A percentile compares a stretch with the other conserved stretches of the same genome.
phyloP scores from a whole-genome alignment of 2,329 filamentous ascomycete species.

The Fusarium sp. region DNA sequence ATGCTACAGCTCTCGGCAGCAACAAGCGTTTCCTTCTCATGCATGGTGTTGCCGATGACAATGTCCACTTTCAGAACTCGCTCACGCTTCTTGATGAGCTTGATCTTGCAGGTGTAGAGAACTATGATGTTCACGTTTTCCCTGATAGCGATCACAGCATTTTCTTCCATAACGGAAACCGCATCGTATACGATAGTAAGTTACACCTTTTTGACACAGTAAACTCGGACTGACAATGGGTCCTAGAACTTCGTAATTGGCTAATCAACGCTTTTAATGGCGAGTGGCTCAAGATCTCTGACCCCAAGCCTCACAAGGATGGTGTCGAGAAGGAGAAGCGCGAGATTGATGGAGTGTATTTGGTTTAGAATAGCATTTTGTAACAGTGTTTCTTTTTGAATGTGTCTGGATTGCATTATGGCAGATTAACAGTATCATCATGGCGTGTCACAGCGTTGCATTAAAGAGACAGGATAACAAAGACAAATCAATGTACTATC shows the following conservation, averaged over 20 bases:
- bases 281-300: slow-evolving; percentile 77
- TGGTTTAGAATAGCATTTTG: background rate
- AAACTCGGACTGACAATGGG: background rate
- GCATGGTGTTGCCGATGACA: slow-evolving; percentile 97
- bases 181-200: slow-evolving; percentile 93
- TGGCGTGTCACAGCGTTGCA: slow-evolving; percentile 23
- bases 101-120: slow-evolving; percentile 82
- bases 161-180: slow-evolving; percentile 91
- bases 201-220: slow-evolving; percentile 33
- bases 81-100: slow-evolving; percentile 87
- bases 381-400: background rate
- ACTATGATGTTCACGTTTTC: slow-evolving; percentile 97
- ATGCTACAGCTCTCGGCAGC: slow-evolving; percentile 75
- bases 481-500: slow-evolving; percentile 47
- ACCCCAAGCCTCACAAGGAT: slow-evolving; percentile 58
- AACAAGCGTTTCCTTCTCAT: slow-evolving; percentile 93
- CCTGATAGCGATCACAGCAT: slow-evolving; percentile 97
- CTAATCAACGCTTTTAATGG: slow-evolving; percentile 98
- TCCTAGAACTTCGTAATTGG: slow-evolving; percentile 82
- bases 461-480: slow-evolving; percentile 8
- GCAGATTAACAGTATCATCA: background rate
- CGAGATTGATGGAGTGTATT: background rate
- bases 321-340: slow-evolving; percentile 39
- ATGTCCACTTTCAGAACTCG: slow-evolving; percentile 97
- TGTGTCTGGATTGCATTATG: background rate